These are phyloP conservation scores for Hemisphaericaspora lyxosophila DNA, from an alignment of 1,139 yeast species.

Conservation along the genomic window DNA sequence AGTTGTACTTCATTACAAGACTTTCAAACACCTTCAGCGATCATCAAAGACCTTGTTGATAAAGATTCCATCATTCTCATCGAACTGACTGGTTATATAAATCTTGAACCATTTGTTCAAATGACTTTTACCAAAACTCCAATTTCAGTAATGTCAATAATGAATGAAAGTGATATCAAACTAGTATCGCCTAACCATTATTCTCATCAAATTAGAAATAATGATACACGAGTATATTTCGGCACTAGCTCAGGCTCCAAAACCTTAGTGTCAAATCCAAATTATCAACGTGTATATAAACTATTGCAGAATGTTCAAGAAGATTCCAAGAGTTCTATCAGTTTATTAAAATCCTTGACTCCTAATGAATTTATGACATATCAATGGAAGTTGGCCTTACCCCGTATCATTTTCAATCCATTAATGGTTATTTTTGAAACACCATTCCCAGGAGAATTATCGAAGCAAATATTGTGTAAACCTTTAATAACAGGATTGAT, in stretches of 20 bases:
- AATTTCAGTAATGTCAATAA: constrained; percentile 51
- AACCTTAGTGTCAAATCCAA: constrained; percentile 12
- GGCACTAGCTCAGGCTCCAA: constrained; percentile 29
- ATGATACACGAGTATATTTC: constrained; percentile 41
- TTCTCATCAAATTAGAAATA: constrained; percentile 28
- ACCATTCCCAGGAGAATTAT: constrained; percentile 57
- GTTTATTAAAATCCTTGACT: constrained; percentile 49
- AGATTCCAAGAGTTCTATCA: constrained; percentile 31
- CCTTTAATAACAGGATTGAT: constrained; percentile 81
- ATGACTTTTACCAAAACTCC: constrained; percentile 32
- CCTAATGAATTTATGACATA: constrained; percentile 64
- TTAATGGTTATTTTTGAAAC: constrained; percentile 71
- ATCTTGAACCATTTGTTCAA: constrained; percentile 65
- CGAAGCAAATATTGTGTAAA: constrained; percentile 72
- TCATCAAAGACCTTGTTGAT: constrained; percentile 27
- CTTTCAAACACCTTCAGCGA: constrained; percentile 33
- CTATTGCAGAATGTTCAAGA: constrained; percentile 37
- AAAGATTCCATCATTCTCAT: constrained; percentile 51
- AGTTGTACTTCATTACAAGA: constrained; percentile 43
- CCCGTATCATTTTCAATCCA: constrained; percentile 76
- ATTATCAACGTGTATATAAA: constrained; percentile 31
- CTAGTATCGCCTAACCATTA: constrained; percentile 26
- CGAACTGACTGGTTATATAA: constrained; percentile 71
- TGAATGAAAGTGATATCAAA: constrained; percentile 66
- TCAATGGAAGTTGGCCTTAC: constrained; percentile 85